Base-by-base conservation (phyloP, 345 rosid genomes). In the Draba incana region DNA sequence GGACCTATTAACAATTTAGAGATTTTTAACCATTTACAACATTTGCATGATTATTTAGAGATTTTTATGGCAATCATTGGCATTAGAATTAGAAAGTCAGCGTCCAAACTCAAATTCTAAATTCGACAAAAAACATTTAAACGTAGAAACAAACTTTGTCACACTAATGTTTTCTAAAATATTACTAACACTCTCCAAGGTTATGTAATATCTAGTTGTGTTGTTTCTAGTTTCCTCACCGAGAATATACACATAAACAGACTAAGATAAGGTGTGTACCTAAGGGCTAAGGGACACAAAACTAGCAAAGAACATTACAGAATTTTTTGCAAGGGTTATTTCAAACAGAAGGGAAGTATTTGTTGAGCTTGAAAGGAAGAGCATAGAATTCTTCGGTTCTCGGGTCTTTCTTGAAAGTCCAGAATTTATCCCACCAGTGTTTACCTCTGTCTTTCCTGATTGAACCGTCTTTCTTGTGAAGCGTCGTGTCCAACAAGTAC, bases 371-470 rank as follows among this genome's bases (percentile, higher is more conserved):
- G 81, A 94, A 89, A 33, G 99, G 99, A 65, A 94, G 81, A 46
- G 97, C 85, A 72, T 94, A 94, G 71, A 89, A 94, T 70, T 94
- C 99, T 48, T 80, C 86, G 38, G 86, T 94, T 77, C 98, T 86
- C 0, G 83, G 8, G 65, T 94, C 99, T 0, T 77, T 80, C 69
- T 86, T 69, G 87, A 75, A 94, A 8, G 86, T 71, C 79, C 76
- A 58, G 90, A 87, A 94, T 48, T 46, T 94, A 73, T 83, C 92
- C 99, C 99, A 91, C 99, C 99, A 94, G 68, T 89, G 93, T 78
- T 80, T 86, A 27, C 99, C 99, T 59, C 98, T 30, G 81, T 94
- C 99, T 78, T 91, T 94, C 85, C 87, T 84, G 47, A 84, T 69
- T 9, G 72, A 37, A 48, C 68, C 59, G 33, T 82, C 88, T 73